These are phyloP conservation scores for Quillaja saponaria DNA, from an alignment of 306 rosid species.

Conservation along the genomic window DNA sequence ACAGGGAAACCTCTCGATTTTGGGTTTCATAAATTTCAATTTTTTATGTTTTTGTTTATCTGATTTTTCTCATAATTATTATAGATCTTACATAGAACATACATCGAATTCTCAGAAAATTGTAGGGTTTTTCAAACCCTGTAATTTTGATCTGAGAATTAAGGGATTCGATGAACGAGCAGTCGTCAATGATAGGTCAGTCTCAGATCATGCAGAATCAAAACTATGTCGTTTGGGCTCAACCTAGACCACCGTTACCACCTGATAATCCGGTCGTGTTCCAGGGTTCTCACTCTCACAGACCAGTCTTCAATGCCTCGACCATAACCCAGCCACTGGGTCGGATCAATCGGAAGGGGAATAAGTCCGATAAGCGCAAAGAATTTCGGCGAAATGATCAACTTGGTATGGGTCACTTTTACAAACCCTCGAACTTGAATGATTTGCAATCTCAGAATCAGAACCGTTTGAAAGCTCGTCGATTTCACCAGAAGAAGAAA, in stretches of 20 bases:
- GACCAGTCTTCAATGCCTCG: conserved; percentile 8
- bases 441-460: conserved; percentile 50
- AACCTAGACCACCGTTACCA: conserved; percentile 19
- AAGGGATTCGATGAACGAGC: conserved; percentile 30
- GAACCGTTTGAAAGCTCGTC: conserved; percentile 55
- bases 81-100: background rate
- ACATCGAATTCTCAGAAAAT: background rate
- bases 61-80: conserved; percentile 11
- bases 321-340: conserved; percentile 21
- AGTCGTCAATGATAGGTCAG: conserved; percentile 25
- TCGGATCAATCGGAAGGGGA: conserved; percentile 52
- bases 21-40: background rate
- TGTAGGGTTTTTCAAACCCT: background rate
- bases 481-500: conserved; percentile 59
- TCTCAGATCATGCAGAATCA: conserved; percentile 42
- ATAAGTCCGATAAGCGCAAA: conserved; percentile 42
- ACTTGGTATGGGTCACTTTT: conserved; percentile 35
- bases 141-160: background rate
- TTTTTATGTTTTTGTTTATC: background rate
- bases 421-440: conserved; percentile 37
- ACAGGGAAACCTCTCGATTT: background rate
- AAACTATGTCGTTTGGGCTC: conserved; percentile 43
- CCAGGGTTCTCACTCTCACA: conserved; percentile 18
- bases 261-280: conserved; percentile 29
- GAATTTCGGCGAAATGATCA: conserved; percentile 37